Base-by-base conservation (phyloP, 2,329 filamentous ascomycete species). In the Claviceps sp. region DNA sequence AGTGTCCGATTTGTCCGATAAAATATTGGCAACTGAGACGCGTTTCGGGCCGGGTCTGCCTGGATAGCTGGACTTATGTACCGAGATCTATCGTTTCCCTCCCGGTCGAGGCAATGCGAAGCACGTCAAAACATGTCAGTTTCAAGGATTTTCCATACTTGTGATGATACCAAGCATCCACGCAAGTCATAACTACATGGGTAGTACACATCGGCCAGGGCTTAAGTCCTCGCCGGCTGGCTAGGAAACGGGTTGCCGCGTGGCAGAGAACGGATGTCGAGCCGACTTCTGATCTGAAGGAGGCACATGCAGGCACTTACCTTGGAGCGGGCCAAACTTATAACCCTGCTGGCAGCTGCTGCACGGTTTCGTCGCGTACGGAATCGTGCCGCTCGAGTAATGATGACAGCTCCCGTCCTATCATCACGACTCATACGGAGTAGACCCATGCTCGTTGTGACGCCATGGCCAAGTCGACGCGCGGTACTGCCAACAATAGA, bases 401-500 rank as follows among this genome's bases (percentile, higher is more conserved):
- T 34, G 30, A 34, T 24, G 42, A 34, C 43, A 30, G 48, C 48
- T 50, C 8, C 16, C 42, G 16, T 48, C 46, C 42, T 20, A 34
- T 49, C 41, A 22, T 30, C 49, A 24, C 52, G 9, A 26, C 26
- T 41, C 16, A 34, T n/a, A n/a, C n/a, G n/a, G n/a, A n/a, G n/a
- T n/a, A 30, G 49, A 52, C 50, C 47, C 50, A 55, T 49, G 52
- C 47, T 48, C 43, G 41, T 40, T 54, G 38, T 55, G 54, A 42
- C 52, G 55, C 55, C 54, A 49, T 47, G 47, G 52, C 38, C 50
- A 34, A 34, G 40, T 55, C 47, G 26, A 47, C 48, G 49, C 42
- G 51, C 57, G 50, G 50, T 47, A 50, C 52, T 47, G n/a, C 49
- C 30, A 14, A 51, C 48, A 51, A 53, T 52, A 52, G 47, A 44